Conservation (phyloP, 768 basidiomycete species). For the Termitomyces sp. region DNA sequence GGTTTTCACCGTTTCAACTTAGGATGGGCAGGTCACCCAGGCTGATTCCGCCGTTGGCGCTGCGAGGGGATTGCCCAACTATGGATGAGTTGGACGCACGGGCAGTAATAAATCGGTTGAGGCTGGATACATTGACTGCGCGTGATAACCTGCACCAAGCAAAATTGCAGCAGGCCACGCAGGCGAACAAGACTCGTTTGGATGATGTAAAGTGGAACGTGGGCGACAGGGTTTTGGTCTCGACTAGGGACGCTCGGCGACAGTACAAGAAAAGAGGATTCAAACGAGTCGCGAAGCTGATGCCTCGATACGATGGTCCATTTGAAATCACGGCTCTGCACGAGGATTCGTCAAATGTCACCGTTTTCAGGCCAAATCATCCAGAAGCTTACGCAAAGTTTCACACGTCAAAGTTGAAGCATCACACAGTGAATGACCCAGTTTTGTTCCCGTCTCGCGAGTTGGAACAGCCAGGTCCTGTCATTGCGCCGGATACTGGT, state of each 20-base stretch:
- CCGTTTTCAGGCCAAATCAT: not conserved
- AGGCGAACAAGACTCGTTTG: constrained; percentile 9
- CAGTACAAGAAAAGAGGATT: constrained; percentile 15
- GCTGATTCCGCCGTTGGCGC: no score
- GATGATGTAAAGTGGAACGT: not conserved
- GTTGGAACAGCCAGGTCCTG: no score
- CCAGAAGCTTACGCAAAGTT: no score
- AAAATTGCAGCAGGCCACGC: constrained; percentile 19
- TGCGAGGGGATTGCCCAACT: fast-evolving
- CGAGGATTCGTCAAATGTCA: not conserved
- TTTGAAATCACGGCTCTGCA: not conserved
- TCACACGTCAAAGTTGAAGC: not conserved
- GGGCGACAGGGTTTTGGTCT: constrained; percentile 24
- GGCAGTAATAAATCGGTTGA: no score
- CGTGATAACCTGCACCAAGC: constrained; percentile 12
- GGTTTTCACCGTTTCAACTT: no score
- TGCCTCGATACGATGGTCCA: not conserved
- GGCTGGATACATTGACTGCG: not conserved
- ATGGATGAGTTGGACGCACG: no score
- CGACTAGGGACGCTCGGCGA: constrained; percentile 16
- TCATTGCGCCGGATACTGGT: no score
- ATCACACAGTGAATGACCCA: not conserved
- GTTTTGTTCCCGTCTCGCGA: no score
- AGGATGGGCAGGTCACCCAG: no score
- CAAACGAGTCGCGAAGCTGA: constrained; percentile 13